These are phyloP conservation scores for Lachnellula occidentalis DNA, from an alignment of 2,329 filamentous ascomycete species.

Conservation along the genomic window DNA sequence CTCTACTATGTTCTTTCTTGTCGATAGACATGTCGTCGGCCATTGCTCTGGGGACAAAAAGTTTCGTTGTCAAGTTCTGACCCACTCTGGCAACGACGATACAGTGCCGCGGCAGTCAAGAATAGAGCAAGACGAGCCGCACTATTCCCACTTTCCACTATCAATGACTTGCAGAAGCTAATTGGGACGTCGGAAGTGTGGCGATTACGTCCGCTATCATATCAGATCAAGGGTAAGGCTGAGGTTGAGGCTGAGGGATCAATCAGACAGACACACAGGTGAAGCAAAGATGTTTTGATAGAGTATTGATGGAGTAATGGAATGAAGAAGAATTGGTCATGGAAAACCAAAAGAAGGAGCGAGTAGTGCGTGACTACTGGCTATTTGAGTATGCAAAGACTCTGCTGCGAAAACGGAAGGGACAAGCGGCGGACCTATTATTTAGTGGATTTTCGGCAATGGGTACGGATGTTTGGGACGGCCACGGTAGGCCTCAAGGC, in stretches of 20 bases:
- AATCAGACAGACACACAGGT: constrained; percentile 17
- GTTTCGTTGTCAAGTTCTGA: constrained; percentile 11
- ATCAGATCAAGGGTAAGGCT: constrained; percentile 16
- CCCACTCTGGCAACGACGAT: constrained; percentile 20
- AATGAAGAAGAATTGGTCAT: constrained; percentile 22
- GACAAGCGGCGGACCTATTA: neutral
- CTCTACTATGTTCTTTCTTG: constrained; percentile 50
- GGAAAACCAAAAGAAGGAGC: constrained; percentile 17
- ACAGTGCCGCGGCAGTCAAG: constrained; percentile 9
- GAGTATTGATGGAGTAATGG: constrained; percentile 19
- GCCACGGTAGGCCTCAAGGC: neutral
- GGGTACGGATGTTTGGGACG: neutral
- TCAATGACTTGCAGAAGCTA: constrained; percentile 30
- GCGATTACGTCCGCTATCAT: constrained; percentile 22
- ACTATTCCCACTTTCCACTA: constrained; percentile 2
- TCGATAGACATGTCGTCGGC: constrained; percentile 64
- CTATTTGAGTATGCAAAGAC: constrained; percentile 25
- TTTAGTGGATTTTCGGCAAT: neutral
- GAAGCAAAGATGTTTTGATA: constrained; percentile 4
- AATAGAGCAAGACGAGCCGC: neutral
- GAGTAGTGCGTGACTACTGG: constrained; percentile 8
- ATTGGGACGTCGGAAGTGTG: constrained; percentile 10
- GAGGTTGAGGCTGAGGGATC: constrained; percentile 17
- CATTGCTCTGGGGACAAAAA: constrained; percentile 37
- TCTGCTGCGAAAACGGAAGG: constrained; percentile 13